Percentiles rank a stretch among this genome's conserved stretches.
Evolutionary conservation across 2,329 filamentous ascomycete genomes (phyloP).

Genomic region (Ceratocystis eucalypticola): DNA sequence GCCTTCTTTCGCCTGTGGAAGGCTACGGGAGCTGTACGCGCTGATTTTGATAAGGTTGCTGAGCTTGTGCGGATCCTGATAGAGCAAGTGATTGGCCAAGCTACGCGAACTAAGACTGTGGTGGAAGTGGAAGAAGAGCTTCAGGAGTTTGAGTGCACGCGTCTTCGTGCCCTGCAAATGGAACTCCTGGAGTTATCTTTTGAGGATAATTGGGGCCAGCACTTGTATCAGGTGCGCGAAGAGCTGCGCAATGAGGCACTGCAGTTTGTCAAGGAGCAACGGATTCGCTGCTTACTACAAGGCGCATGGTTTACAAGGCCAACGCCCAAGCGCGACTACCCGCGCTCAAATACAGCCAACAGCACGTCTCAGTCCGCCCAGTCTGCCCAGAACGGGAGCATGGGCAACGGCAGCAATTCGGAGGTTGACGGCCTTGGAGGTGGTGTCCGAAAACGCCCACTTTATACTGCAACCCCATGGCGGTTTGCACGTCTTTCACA

Average conservation of each 20-base stretch:
- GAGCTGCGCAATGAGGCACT: constrained; percentile 82
- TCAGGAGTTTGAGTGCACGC: constrained; percentile 63
- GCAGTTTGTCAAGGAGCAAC: constrained; percentile 94
- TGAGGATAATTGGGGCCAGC: constrained; percentile 86
- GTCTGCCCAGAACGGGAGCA: constrained; percentile 12
- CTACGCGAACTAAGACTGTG: constrained; percentile 68
- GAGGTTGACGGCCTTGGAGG: constrained; percentile 9
- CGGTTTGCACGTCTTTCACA: constrained; percentile 80
- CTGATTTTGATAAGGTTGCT: constrained; percentile 86
- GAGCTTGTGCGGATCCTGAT: constrained; percentile 82
- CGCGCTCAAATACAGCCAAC: constrained; percentile 34
- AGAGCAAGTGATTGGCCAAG: constrained; percentile 76
- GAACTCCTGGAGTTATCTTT: constrained; percentile 80
- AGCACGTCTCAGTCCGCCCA: constrained; percentile 19
- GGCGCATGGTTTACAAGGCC: constrained; percentile 72
- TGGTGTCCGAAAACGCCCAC: constrained; percentile 26
- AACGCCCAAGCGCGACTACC: constrained; percentile 28
- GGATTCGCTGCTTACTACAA: constrained; percentile 74
- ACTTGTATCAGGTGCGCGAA: constrained; percentile 79
- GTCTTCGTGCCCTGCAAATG: constrained; percentile 81
- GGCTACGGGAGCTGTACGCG: constrained; percentile 65
- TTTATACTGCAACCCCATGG: constrained; percentile 47
- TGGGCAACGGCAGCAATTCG: constrained; percentile 14
- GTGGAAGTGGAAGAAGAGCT: constrained; percentile 82
- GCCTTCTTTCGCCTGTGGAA: constrained; percentile 92